These are phyloP conservation scores for Thymus mandschuricus DNA, from an alignment of 257 asterid genomes.

Conservation along the genomic window DNA sequence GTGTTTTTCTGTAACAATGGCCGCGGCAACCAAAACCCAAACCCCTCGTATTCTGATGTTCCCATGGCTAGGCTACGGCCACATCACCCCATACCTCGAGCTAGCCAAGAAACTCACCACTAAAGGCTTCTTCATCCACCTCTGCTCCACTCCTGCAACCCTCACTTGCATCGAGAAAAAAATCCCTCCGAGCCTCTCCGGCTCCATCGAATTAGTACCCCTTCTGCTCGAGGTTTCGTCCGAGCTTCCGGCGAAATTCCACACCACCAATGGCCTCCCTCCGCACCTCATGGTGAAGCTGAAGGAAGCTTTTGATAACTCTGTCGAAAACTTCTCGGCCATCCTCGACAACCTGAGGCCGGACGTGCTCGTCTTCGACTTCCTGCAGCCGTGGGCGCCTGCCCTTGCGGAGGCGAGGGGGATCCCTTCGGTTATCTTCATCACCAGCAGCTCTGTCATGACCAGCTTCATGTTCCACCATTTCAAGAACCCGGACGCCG, in stretches of 20 bases:
- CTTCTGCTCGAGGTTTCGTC: conserved; percentile 29
- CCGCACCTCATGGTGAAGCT: conserved; percentile 45
- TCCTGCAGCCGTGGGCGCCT: conserved; percentile 54
- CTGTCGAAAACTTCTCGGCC: conserved; percentile 23
- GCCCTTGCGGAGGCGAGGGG: conserved; percentile 16
- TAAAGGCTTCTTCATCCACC: conserved; percentile 36
- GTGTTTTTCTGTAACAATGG: neutral
- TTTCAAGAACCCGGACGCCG: conserved; percentile 21
- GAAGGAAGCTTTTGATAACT: conserved; percentile 34
- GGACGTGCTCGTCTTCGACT: conserved; percentile 40
- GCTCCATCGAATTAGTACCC: conserved; percentile 34
- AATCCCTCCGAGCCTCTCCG: conserved; percentile 15
- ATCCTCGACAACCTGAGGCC: conserved; percentile 36
- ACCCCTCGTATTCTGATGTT: conserved; percentile 39
- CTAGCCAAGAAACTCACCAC: conserved; percentile 48
- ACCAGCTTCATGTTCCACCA: conserved; percentile 42
- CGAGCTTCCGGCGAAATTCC: conserved; percentile 37
- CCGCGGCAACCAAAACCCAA: conserved; percentile 2
- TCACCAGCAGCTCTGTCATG: conserved; percentile 45
- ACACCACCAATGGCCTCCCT: conserved; percentile 60
- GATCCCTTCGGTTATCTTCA: conserved; percentile 46
- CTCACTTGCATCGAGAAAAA: conserved; percentile 37
- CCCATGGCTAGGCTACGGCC: conserved; percentile 60
- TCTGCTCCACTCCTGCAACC: conserved; percentile 49
- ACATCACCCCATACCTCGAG: conserved; percentile 54